Base-by-base conservation (phyloP, 139 green algal species). In the Choricystis sp. region DNA sequence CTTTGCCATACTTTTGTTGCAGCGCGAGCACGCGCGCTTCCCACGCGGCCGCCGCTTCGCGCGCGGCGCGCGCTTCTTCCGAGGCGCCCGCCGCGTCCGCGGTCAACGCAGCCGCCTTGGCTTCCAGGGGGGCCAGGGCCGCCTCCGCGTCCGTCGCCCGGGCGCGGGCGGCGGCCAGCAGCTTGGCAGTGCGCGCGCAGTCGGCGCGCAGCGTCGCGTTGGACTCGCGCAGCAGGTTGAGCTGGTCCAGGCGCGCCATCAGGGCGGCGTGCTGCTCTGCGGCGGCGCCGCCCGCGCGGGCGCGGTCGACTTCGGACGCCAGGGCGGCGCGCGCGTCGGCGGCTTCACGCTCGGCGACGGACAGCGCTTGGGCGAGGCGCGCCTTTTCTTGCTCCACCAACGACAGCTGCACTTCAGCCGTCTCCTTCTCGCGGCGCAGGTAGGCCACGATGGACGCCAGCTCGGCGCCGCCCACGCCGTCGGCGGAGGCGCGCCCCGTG, bases 141-240 rank as follows among this genome's bases (percentile, higher is more conserved):
- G 40, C 40, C 16, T 52, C 40, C 40, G 40, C 40, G 9, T 9
- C 40, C 40, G 40, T 16, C 40, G 16, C 9, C 40, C 40, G 40
- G 9, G 9, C 40, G 9, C 40, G 40, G 9, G 40, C 40, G 9
- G 40, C 40, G 9, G 40, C 16, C 40, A 52, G 40, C 40, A 21
- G 40, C 40, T 52, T 52, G 40, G 40, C 16, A 9, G 16, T 9
- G 16, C 40, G 40, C 9, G 40, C 40, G 40, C 40, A 52, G 16
- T 52, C 40, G 40, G 40, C 40, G 40, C 77, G 57, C 26, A 83
- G 59, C 27, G 60, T 58, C 19, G 65, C 57, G 61, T 83, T 83
- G 71, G 68, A 78, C 68, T 83, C 77, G 21, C 75, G 56, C 49
- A 81, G 65, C 59, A 82, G 52, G 67, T 77, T 81, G 26, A 77